Evolutionary conservation across 2,329 filamentous ascomycete genomes (phyloP).

Genomic region (Talaromyces amestolkiae): DNA sequence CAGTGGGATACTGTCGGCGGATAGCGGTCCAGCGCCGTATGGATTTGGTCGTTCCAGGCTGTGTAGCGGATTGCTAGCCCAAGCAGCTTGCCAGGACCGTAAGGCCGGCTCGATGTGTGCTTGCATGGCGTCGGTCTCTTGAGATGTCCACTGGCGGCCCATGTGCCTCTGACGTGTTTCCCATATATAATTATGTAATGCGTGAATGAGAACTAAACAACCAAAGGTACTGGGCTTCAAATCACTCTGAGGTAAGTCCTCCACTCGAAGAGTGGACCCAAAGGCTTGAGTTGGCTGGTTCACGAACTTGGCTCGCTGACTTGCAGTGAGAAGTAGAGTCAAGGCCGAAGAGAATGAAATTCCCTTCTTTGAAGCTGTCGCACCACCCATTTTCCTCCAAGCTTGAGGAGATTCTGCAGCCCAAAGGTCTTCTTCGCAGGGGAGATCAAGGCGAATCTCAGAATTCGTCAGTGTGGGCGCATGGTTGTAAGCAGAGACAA

Average conservation of each 20-base stretch:
- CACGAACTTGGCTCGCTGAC: constrained; percentile 58
- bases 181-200: constrained; percentile 97
- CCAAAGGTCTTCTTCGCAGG: constrained; percentile 91
- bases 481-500: constrained; percentile 92
- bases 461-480: constrained; percentile 89
- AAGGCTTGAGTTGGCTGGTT: constrained; percentile 38
- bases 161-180: constrained; percentile 89
- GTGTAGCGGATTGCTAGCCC: constrained; percentile 82
- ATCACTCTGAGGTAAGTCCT: constrained; percentile 59
- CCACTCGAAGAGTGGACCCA: constrained; percentile 45
- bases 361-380: constrained; percentile 66
- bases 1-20: constrained; percentile 85
- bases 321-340: constrained; percentile 75
- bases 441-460: constrained; percentile 82
- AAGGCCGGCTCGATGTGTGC: constrained; percentile 90
- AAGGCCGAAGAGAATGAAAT: constrained; percentile 80
- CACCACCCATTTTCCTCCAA: constrained; percentile 76
- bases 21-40: constrained; percentile 75
- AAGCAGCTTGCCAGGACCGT: constrained; percentile 90
- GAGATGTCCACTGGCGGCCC: constrained; percentile 81
- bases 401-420: constrained; percentile 76
- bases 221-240: constrained; percentile 86
- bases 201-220: constrained; percentile 86
- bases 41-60: constrained; percentile 82
- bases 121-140: constrained; percentile 95